Conservation (phyloP, 2,329 filamentous ascomycete genomes). For the Arthrobotrys sphaeroides region DNA sequence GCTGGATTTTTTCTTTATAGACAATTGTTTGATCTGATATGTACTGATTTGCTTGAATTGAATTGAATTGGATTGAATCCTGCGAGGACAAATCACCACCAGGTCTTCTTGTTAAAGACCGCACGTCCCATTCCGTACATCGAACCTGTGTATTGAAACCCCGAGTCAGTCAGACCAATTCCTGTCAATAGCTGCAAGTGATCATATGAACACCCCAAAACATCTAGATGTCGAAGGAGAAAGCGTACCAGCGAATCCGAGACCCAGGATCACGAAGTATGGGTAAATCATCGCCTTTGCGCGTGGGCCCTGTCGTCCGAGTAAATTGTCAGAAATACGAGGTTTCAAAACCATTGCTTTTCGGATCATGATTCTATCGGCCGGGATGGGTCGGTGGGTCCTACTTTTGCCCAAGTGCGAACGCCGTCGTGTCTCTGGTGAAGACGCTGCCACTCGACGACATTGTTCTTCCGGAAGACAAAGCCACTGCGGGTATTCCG, state of each 20-base stretch:
- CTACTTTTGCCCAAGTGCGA: constrained; percentile 74
- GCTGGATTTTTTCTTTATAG: constrained; percentile 14
- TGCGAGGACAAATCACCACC: constrained; percentile 31
- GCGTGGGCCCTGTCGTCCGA: constrained; percentile 53
- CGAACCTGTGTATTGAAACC: constrained; percentile 30
- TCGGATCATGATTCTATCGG: neutral
- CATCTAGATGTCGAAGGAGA: neutral
- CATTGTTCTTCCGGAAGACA: constrained; percentile 73
- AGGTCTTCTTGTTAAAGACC: constrained; percentile 50
- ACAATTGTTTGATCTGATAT: constrained; percentile 23
- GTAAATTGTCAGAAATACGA: constrained; percentile 30
- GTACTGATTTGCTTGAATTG: constrained; percentile 2
- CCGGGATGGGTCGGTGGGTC: constrained; percentile 1
- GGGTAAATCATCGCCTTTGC: constrained; percentile 56
- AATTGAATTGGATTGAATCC: too few relatives aligned
- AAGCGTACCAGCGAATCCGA: constrained; percentile 53
- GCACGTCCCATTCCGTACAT: constrained; percentile 56
- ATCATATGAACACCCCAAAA: constrained; percentile 28
- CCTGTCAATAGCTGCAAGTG: constrained; percentile 1
- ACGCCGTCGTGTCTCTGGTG: constrained; percentile 74
- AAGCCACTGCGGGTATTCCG: constrained; percentile 61
- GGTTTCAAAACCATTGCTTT: neutral
- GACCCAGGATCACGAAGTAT: constrained; percentile 56
- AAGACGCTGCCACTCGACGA: constrained; percentile 73
- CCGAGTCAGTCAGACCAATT: constrained; percentile 3